Percentiles rank a stretch among this genome's conserved stretches.
phyloP scores from a whole-genome alignment of 257 asterid genomes.

The Asclepias syriaca region DNA sequence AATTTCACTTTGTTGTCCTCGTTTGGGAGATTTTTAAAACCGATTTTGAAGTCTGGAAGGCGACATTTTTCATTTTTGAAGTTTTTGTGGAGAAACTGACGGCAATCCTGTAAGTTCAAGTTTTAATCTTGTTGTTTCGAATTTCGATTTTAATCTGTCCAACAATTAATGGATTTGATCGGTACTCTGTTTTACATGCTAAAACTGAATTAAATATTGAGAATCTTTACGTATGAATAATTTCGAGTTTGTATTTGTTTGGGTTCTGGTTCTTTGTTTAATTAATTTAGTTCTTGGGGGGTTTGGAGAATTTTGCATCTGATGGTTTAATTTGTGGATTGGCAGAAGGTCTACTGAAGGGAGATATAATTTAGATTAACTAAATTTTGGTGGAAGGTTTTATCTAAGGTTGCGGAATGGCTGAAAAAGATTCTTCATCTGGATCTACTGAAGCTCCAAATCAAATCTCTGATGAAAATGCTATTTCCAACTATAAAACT shows the following conservation, averaged over 20 bases:
- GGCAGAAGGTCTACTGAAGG: neutral
- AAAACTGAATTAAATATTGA: neutral
- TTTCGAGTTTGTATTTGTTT: neutral
- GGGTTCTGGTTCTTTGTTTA: neutral
- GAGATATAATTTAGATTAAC: neutral
- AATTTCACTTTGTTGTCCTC: neutral
- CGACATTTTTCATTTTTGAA: neutral
- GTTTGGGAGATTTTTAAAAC: neutral
- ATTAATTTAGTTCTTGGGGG: neutral
- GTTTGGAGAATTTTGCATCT: neutral
- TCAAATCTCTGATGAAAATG: constrained; percentile 26
- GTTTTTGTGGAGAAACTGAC: neutral
- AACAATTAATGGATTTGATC: neutral
- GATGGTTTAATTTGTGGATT: constrained; percentile 4
- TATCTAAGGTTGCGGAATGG: constrained; percentile 23
- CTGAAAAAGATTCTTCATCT: constrained; percentile 31
- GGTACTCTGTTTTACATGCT: neutral
- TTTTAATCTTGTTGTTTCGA: neutral
- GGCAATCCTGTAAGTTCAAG: constrained; percentile 2
- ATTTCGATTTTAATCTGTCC: neutral
- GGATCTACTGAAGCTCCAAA: constrained; percentile 36
- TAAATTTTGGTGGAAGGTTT: constrained; percentile 1
- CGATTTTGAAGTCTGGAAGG: neutral
- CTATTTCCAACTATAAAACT: constrained; percentile 23
- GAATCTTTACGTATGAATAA: neutral